Evolutionary conservation across 495 filamentous ascomycete genomes (phyloP).

Genomic region (Umbilicaria muhlenbergii): DNA sequence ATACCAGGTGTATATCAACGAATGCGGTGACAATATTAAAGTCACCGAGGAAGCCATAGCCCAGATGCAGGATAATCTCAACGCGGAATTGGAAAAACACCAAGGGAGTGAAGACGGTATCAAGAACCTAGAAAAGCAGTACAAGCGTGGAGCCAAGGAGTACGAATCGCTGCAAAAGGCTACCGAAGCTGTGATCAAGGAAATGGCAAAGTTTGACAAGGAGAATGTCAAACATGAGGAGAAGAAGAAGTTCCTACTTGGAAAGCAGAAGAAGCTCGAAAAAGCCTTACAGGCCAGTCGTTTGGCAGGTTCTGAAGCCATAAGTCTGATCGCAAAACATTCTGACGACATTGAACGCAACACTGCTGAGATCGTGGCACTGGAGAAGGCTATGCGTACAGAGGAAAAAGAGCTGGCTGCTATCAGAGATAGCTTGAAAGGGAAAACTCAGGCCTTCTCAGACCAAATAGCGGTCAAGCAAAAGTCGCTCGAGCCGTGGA

Average conservation of each 20-base stretch:
- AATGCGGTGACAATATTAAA: slow-evolving; percentile 73
- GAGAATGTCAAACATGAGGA: slow-evolving; percentile 95
- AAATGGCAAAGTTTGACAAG: slow-evolving; percentile 85
- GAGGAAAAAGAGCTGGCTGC: slow-evolving; percentile 70
- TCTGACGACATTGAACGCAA: slow-evolving; percentile 63
- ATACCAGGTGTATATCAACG: slow-evolving; percentile 79
- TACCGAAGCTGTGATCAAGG: slow-evolving; percentile 63
- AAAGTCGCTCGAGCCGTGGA: slow-evolving; percentile 91
- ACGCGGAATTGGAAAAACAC: slow-evolving; percentile 82
- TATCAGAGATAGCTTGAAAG: slow-evolving; percentile 75
- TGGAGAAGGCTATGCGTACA: slow-evolving; percentile 56
- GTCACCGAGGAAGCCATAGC: slow-evolving; percentile 81
- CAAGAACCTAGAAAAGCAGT: slow-evolving; percentile 73
- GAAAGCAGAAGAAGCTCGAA: slow-evolving; percentile 89
- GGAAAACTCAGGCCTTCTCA: slow-evolving; percentile 87
- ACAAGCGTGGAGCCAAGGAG: slow-evolving; percentile 66
- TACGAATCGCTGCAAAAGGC: slow-evolving; percentile 71
- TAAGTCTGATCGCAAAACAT: slow-evolving; percentile 61
- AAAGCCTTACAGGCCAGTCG: slow-evolving; percentile 63
- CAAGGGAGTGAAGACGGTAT: slow-evolving; percentile 83
- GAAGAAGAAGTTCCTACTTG: slow-evolving; percentile 80
- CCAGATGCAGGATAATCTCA: slow-evolving; percentile 77
- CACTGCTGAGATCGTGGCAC: slow-evolving; percentile 45
- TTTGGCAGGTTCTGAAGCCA: slow-evolving; percentile 55
- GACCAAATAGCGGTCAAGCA: slow-evolving; percentile 87